Conservation (phyloP, 2,329 filamentous ascomycete genomes). For the Exophiala sp. region DNA sequence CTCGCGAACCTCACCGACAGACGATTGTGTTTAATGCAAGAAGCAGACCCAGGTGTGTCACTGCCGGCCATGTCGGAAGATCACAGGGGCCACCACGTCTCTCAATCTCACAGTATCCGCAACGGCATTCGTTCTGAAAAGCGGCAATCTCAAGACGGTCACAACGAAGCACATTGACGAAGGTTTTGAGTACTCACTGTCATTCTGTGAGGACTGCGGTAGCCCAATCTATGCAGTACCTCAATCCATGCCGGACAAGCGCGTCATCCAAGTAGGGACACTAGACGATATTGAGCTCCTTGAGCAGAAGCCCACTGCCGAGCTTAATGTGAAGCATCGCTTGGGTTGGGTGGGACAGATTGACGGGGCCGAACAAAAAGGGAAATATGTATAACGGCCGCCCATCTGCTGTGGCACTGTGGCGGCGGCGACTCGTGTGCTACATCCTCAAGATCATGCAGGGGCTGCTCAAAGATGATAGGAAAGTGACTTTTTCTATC, state of each 20-base stretch:
- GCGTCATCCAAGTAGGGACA: constrained; percentile 8
- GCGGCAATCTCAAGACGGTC: neutral
- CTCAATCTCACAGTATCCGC: constrained; percentile 4
- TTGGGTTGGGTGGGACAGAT: constrained; percentile 1
- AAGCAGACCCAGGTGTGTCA: constrained; percentile 7
- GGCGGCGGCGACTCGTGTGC: too few relatives aligned
- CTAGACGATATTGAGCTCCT: constrained; percentile 5
- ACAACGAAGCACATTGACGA: constrained; percentile 10
- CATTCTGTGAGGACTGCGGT: constrained; percentile 9
- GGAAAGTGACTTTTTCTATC: too few relatives aligned
- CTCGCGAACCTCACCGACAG: neutral
- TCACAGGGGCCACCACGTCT: constrained; percentile 2
- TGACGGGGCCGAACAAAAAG: constrained; percentile 1
- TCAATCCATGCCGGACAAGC: neutral
- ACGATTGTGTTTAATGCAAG: neutral
- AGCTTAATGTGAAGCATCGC: constrained; percentile 12
- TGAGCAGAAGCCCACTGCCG: neutral
- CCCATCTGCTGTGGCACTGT: too few relatives aligned
- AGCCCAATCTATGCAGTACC: constrained; percentile 10
- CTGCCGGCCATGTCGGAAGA: constrained; percentile 13
- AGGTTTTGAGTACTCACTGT: constrained; percentile 6
- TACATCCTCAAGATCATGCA: too few relatives aligned
- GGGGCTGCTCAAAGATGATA: too few relatives aligned
- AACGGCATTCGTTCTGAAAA: neutral
- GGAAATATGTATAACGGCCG: constrained; percentile 4